Percentiles rank a stretch among this genome's conserved stretches.
Conservation (phyloP, 495 filamentous ascomycete species). For the Penicillium longicatenatum region DNA sequence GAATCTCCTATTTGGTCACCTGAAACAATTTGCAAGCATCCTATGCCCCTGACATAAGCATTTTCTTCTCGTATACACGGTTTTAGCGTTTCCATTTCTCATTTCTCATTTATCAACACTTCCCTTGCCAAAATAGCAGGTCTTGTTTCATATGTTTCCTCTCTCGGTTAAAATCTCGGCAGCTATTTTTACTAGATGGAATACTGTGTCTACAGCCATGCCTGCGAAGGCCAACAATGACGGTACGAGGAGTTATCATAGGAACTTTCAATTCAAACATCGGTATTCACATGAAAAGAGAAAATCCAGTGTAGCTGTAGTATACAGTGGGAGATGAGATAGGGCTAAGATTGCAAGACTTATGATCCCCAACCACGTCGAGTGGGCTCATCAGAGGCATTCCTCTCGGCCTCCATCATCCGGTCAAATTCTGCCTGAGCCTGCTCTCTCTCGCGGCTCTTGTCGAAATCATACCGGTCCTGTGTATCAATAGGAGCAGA, state of each 20-base stretch:
- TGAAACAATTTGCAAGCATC: background rate
- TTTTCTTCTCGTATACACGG: background rate
- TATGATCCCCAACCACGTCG: constrained; percentile 30
- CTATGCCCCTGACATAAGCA: background rate
- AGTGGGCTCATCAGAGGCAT: constrained; percentile 22
- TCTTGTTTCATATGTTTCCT: background rate
- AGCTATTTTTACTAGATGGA: background rate
- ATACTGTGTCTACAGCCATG: background rate
- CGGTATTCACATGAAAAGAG: background rate
- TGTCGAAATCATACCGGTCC: constrained; percentile 16
- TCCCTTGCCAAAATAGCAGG: constrained; percentile 3
- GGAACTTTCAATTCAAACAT: background rate
- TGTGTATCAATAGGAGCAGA: constrained; percentile 6
- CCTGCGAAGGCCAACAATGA: constrained; percentile 13
- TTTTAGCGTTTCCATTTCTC: background rate
- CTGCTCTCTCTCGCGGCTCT: constrained; percentile 32
- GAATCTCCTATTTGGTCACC: background rate
- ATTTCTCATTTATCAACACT: background rate
- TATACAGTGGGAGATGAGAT: background rate
- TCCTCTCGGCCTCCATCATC: constrained; percentile 44
- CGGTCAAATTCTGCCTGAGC: constrained; percentile 45
- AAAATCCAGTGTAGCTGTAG: background rate
- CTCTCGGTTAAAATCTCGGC: background rate
- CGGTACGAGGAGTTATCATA: background rate
- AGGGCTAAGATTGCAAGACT: background rate